Evolutionary conservation across 2,329 filamentous ascomycete species (phyloP), one percentile per base, ranked within the genome.

Genomic region (Septoria petroselini): DNA sequence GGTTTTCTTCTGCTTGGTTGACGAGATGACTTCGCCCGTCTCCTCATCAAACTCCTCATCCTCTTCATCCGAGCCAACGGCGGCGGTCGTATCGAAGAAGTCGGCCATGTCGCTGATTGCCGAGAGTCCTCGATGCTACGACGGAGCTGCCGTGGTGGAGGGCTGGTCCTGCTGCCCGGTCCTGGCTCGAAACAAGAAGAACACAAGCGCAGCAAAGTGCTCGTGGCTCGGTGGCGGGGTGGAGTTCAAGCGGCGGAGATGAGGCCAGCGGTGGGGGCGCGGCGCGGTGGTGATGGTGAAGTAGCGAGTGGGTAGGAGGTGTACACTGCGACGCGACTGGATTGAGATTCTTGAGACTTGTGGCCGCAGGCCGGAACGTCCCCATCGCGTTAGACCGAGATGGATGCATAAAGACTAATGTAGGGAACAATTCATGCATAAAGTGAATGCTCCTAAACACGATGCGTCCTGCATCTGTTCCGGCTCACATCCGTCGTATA

Each of bases 21-120:
- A 51, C 7, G 45, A 39, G 11, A 72, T 74, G 39, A 73, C 69
- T 61, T 86, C 79, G 44, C 82, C 86, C 19, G 79, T 83, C 55
- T 88, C 86, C 58, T 91, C 88, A 62, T 89, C 85, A 54, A 86
- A 88, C 29, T 94, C 89, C 53, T 94, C 89, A 54, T 83, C 81
- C 59, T 91, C 88, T 50, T 93, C 88, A 19, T 84, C 84, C 66
- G 91, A 91, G 53, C 96, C 75, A 70, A 94, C 84, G 61, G 91
- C 93, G 73, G 90, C 85, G 58, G 83, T 84, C 61, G 91, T 84
- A 64, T 98, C 84, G 66, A 96, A 76, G 67, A 90, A 70, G 48
- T 63, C 62, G 30, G 58, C 55, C 58, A 60, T 60, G 51, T 3
- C 40, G 48, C 17, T 18, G 29, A 18, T 18, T 37, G 30, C 17